Conservation (phyloP, 768 basidiomycete genomes). For the Tulasnella calospora region DNA sequence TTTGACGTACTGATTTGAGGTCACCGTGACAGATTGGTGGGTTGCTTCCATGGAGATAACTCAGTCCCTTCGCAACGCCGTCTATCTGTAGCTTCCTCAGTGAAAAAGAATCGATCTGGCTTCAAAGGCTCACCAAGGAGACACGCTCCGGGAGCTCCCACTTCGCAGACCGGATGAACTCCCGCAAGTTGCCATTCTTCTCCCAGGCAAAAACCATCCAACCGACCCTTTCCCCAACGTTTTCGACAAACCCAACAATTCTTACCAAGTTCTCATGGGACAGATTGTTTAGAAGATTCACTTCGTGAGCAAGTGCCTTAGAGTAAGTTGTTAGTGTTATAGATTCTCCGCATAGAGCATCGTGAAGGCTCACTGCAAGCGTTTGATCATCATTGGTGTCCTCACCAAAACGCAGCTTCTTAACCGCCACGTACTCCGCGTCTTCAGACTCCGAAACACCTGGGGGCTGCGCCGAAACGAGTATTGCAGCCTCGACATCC, state of each 20-base stretch:
- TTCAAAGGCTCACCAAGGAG: neutral
- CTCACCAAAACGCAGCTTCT: neutral
- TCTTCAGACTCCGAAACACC: neutral
- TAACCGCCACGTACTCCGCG: neutral
- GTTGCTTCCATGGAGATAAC: neutral
- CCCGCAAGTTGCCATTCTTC: neutral
- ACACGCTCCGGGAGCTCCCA: neutral
- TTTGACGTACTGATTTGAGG: neutral
- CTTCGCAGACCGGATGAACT: neutral
- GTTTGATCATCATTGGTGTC: neutral
- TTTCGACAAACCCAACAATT: neutral
- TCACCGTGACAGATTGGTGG: neutral
- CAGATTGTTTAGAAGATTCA: neutral
- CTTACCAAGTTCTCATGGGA: neutral
- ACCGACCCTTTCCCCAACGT: neutral
- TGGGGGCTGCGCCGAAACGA: neutral
- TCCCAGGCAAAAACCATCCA: neutral
- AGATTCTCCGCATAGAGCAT: neutral
- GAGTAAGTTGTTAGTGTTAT: neutral
- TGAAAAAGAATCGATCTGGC: neutral
- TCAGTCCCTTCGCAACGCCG: neutral
- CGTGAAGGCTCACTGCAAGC: neutral
- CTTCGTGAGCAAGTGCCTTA: neutral
- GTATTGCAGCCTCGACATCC: neutral
- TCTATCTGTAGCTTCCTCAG: neutral